A percentile compares a stretch with the other conserved stretches of the same genome.
These are phyloP conservation scores for Syzygium aromaticum DNA, from an alignment of 345 rosid species.

Conservation along the genomic window DNA sequence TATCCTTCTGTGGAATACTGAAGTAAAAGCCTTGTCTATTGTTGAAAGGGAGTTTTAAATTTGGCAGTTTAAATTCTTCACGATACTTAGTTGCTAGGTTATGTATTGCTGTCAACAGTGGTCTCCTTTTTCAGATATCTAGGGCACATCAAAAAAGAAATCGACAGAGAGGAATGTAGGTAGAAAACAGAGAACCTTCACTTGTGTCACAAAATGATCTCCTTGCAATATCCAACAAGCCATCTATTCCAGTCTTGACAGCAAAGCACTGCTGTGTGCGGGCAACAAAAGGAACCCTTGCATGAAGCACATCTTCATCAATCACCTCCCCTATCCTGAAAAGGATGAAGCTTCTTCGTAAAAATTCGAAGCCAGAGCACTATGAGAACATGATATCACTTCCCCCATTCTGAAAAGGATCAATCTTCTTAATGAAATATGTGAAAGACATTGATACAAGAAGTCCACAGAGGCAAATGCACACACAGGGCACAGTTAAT, in stretches of 20 bases:
- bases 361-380: background rate
- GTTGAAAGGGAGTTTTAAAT: slow-evolving; percentile 93
- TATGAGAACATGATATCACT: background rate
- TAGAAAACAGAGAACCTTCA: slow-evolving; percentile 46
- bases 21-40: slow-evolving; percentile 94
- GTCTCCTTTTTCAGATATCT: background rate
- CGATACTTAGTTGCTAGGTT: slow-evolving; percentile 85
- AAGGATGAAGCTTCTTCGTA: slow-evolving; percentile 8
- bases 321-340: slow-evolving; percentile 80
- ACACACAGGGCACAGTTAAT: background rate
- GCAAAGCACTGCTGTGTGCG: slow-evolving; percentile 99
- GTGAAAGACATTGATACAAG: background rate
- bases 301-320: slow-evolving; percentile 94
- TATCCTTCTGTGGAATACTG: slow-evolving; percentile 81
- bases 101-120: slow-evolving; percentile 62
- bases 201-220: slow-evolving; percentile 95
- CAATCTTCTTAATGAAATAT: background rate
- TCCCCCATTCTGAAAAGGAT: background rate
- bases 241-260: slow-evolving; percentile 92
- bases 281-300: slow-evolving; percentile 91
- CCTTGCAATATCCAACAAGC: slow-evolving; percentile 83
- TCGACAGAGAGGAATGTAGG: background rate
- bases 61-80: slow-evolving; percentile 78
- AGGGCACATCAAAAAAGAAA: background rate
- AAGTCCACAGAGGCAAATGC: background rate